Evolutionary conservation across 2,329 filamentous ascomycete genomes (phyloP), one percentile per base, ranked within the genome.

Genomic region (Fonsecaea nubica): DNA sequence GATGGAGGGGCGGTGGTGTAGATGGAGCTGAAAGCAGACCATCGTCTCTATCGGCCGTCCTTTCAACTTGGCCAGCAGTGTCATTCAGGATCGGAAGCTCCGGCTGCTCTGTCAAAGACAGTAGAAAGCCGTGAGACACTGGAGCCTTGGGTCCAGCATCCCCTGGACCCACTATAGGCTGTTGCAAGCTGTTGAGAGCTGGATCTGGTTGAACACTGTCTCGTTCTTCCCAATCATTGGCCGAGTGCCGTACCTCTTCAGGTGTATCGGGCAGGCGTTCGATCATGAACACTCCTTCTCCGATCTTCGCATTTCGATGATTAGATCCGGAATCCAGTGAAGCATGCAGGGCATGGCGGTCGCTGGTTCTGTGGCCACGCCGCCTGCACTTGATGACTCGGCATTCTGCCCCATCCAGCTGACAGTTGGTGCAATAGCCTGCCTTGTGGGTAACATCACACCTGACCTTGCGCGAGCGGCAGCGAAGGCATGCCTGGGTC

Each of bases 391-490:
- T 38, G 3, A 38, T 36, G n/a, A 58, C 55, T 42, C 21, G n/a
- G 12, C 55, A 58, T 30, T 30, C 38, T 3, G 36, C 36, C 9
- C 55, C 55, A 13, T 58, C 55, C 6, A 58, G 55, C 32, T 18
- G 25, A 42, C 55, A 58, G 35, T 58, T 58, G n/a, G 55, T 58
- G 21, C 55, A 58, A n/a, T 36, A 58, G 21, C 32, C 33, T 12
- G 55, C 32, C 13, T 38, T 58, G 12, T 58, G 55, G 2, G 45
- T 50, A 5, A 58, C 55, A 45, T 58, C 55, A 42, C 55, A 58
- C n/a, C 55, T 35, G 55, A 58, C 55, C 36, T 58, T 58, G 55
- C 55, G 55, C 6, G 33, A 30, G 21, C 55, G 55, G 30, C 55
- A 58, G 33, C 36, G 55, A 6, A 40, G 21, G 13, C 55, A 58